Evolutionary conservation across 2,329 filamentous ascomycete species (phyloP).

Genomic region (Colletotrichum eremochloae): DNA sequence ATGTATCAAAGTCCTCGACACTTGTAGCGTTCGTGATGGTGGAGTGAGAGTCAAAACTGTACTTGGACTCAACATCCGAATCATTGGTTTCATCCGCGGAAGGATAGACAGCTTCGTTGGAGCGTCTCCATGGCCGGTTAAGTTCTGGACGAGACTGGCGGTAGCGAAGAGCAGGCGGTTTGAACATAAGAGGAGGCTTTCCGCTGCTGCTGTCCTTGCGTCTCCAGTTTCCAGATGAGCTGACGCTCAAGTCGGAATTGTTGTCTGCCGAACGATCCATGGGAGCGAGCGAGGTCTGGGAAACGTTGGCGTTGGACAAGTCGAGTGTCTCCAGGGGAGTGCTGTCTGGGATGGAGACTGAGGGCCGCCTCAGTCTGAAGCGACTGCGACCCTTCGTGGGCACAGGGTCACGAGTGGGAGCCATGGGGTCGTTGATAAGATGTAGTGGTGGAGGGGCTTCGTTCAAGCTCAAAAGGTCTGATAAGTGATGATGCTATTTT

Average conservation of each 20-base stretch:
- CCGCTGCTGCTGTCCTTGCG: constrained; percentile 17
- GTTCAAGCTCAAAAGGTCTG: constrained; percentile 9
- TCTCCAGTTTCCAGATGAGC: constrained; percentile 32
- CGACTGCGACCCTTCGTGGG: constrained; percentile 35
- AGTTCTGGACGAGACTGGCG: constrained; percentile 31
- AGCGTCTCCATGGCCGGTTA: constrained; percentile 36
- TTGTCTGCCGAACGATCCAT: constrained; percentile 32
- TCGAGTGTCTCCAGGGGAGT: constrained; percentile 35
- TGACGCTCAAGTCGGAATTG: constrained; percentile 34
- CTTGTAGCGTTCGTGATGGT: constrained; percentile 42
- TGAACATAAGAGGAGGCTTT: constrained; percentile 39
- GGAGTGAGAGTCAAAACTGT: constrained; percentile 38
- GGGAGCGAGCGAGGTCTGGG: constrained; percentile 33
- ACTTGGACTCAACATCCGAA: constrained; percentile 42
- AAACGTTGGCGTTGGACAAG: constrained; percentile 41
- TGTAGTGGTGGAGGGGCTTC: constrained; percentile 9
- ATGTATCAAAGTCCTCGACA: constrained; percentile 30
- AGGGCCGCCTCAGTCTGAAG: constrained; percentile 38
- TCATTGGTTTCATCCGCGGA: constrained; percentile 41
- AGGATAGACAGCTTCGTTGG: constrained; percentile 21
- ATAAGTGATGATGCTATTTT: constrained; percentile 3
- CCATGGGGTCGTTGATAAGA: constrained; percentile 26
- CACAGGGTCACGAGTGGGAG: constrained; percentile 37
- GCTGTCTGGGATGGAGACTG: constrained; percentile 38
- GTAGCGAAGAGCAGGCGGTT: constrained; percentile 40